Percentiles rank a stretch among this genome's conserved stretches.
Evolutionary conservation across 306 rosid species (phyloP).

Genomic region (Fragaria nilgerrensis): DNA sequence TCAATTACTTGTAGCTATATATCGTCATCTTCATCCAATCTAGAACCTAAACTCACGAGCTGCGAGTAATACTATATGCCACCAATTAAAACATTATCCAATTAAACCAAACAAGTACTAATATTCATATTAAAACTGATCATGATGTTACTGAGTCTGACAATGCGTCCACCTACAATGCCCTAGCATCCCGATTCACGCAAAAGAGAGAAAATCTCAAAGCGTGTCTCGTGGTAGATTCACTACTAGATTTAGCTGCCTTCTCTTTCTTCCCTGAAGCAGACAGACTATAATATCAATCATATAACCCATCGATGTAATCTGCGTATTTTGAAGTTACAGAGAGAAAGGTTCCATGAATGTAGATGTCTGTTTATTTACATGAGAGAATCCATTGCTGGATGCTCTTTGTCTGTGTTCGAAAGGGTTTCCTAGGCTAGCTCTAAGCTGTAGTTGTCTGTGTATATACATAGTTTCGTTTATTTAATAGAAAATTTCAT

Average conservation of each 20-base stretch:
- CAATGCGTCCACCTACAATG: constrained; percentile 50
- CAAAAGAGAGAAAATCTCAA: constrained; percentile 23
- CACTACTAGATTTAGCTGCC: constrained; percentile 33
- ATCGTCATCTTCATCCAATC: constrained; percentile 28
- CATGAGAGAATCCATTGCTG: background rate
- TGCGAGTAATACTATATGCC: constrained; percentile 16
- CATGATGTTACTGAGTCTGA: constrained; percentile 2
- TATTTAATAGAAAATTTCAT: too few relatives aligned
- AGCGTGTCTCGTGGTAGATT: constrained; percentile 34
- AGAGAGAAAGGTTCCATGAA: constrained; percentile 15
- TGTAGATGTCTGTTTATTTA: background rate
- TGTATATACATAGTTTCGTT: background rate
- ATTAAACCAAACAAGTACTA: background rate
- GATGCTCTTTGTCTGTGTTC: constrained; percentile 32
- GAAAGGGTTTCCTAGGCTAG: constrained; percentile 5
- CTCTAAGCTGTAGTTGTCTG: constrained; percentile 27
- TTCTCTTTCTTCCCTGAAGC: constrained; percentile 33
- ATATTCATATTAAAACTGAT: background rate
- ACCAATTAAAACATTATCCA: constrained; percentile 1
- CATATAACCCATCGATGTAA: background rate
- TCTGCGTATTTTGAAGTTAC: background rate
- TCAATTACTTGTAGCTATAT: background rate
- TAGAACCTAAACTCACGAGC: constrained; percentile 48
- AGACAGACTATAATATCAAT: background rate
- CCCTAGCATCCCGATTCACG: constrained; percentile 43